Conservation (phyloP, 2,329 filamentous ascomycete genomes). For the Torrubiella hemipterigena region DNA sequence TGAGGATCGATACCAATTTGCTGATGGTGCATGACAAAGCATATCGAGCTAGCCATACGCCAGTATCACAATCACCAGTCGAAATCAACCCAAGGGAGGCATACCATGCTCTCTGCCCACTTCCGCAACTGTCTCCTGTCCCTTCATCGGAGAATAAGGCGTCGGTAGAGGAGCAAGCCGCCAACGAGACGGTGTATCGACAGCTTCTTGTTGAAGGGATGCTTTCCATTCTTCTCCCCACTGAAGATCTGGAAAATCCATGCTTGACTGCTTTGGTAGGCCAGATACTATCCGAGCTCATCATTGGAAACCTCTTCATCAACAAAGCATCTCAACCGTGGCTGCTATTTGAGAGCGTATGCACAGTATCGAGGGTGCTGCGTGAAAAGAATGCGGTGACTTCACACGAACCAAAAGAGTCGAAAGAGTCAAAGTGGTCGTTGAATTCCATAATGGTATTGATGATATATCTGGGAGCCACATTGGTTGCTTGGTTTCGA, state of each 20-base stretch:
- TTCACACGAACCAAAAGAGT: conserved; percentile 1
- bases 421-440: conserved; percentile 20
- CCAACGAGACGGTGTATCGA: conserved; percentile 75
- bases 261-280: conserved; percentile 74
- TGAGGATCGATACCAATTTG: no score
- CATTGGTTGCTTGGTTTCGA: conserved; percentile 51
- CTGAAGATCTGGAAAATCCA: conserved; percentile 81
- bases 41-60: conserved; percentile 56
- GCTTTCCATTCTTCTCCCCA: conserved; percentile 74
- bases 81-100: conserved; percentile 51
- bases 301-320: conserved; percentile 70
- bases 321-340: conserved; percentile 77
- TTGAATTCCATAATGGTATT: conserved; percentile 41
- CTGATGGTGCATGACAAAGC: conserved; percentile 37
- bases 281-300: conserved; percentile 82
- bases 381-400: conserved; percentile 12
- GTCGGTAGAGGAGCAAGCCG: conserved; percentile 47
- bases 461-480: conserved; percentile 40
- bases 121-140: conserved; percentile 70
- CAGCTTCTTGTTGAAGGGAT: conserved; percentile 77
- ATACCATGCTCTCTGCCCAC: conserved; percentile 75
- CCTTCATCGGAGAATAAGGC: conserved; percentile 43
- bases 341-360: conserved; percentile 77
- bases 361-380: conserved; percentile 47
- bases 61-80: conserved; percentile 45